A percentile compares a stretch with the other conserved stretches of the same genome.
Conservation (phyloP, 306 rosid species). For the Rosa rugosa region DNA sequence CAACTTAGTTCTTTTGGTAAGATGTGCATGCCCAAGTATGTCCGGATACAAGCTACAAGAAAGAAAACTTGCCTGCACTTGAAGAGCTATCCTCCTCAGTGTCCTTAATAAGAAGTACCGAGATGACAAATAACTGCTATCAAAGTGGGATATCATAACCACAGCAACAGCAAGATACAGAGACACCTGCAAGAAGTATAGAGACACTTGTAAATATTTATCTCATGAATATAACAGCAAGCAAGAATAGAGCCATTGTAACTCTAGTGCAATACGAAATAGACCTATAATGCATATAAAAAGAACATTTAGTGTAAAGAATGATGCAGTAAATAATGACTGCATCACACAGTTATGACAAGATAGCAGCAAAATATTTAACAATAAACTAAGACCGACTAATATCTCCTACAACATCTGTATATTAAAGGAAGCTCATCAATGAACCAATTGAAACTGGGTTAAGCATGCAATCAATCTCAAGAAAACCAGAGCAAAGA, state of each 20-base stretch:
- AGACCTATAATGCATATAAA: not conserved
- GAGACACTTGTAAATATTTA: not conserved
- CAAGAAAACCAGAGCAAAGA: not conserved
- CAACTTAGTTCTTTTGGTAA: too few species aligned
- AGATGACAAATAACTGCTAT: conserved; percentile 76
- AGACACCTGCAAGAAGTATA: conserved; percentile 62
- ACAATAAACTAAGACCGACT: not conserved
- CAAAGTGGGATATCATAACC: conserved; percentile 80
- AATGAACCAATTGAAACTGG: not conserved
- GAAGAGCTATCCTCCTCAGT: conserved; percentile 76
- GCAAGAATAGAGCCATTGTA: conserved; percentile 15
- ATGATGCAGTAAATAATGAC: not conserved
- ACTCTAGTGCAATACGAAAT: not conserved
- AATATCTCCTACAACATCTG: not conserved
- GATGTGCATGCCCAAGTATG: too few species aligned
- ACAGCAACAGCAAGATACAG: conserved; percentile 63
- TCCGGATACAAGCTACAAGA: not conserved
- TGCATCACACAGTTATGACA: not conserved
- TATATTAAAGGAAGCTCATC: not conserved
- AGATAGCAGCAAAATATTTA: not conserved
- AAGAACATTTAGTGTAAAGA: not conserved
- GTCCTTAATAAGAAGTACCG: conserved; percentile 81
- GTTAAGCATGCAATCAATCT: not conserved
- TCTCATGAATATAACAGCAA: not conserved
- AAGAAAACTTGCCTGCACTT: conserved; percentile 69